Percentiles rank a stretch among this genome's conserved stretches.
Evolutionary conservation across 2,329 filamentous ascomycete species (phyloP).

Genomic region (Didymella keratinophila): DNA sequence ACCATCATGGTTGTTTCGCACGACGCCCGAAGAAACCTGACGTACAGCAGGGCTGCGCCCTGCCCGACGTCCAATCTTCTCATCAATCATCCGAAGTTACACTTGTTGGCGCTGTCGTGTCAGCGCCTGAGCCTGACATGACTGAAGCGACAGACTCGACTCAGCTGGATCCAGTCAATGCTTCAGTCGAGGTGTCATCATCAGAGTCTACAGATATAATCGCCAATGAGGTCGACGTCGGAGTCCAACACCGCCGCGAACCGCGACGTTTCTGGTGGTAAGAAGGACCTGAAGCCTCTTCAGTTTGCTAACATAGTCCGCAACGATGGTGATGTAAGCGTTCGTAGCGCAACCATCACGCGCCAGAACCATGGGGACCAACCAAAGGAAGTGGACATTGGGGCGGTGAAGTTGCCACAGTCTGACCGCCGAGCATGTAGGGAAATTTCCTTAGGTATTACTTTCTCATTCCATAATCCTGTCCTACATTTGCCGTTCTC

Average conservation of each 20-base stretch:
- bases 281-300: background rate
- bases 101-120: background rate
- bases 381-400: background rate
- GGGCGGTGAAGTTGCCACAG: background rate
- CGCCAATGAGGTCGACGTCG: accelerated
- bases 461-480: too few species aligned
- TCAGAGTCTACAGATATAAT: background rate
- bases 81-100: background rate
- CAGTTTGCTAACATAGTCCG: background rate
- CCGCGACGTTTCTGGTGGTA: background rate
- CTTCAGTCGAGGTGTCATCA: background rate
- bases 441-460: background rate
- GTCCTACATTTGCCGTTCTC: too few species aligned
- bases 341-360: background rate
- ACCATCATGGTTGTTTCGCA: background rate
- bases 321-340: background rate
- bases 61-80: background rate
- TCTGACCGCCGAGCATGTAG: background rate
- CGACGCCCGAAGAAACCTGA: background rate
- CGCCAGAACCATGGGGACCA: background rate
- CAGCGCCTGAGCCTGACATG: background rate
- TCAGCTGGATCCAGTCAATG: background rate
- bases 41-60: background rate
- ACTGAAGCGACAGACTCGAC: background rate
- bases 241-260: background rate